Percentiles rank a stretch among this genome's conserved stretches.
Conservation (phyloP, 176 grass and related monocot genomes). For the Zea luxurians region DNA sequence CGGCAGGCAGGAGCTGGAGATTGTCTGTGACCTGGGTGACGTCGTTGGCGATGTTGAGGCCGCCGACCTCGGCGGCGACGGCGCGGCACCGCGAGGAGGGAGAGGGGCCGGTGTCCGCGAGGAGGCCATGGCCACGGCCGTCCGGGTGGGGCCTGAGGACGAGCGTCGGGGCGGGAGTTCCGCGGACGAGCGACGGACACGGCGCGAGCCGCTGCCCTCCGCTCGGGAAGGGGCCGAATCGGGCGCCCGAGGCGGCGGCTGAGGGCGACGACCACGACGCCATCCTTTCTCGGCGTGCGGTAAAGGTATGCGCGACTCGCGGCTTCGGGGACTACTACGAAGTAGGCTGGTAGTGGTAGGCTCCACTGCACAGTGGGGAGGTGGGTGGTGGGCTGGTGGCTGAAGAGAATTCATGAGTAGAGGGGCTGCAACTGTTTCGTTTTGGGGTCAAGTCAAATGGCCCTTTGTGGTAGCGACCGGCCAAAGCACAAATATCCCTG, state of each 20-base stretch:
- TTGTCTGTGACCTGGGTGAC: slow-evolving; percentile 58
- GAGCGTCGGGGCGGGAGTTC: slow-evolving; percentile 10
- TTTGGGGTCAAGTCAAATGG: no score
- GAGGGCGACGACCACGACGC: slow-evolving; percentile 37
- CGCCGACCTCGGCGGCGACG: slow-evolving; percentile 64
- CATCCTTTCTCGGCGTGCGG: slow-evolving; percentile 14
- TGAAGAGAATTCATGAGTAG: no score
- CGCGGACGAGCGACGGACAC: slow-evolving; percentile 26
- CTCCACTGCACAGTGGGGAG: no score
- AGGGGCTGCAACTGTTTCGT: no score
- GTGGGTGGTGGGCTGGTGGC: no score
- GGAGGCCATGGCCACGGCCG: slow-evolving; percentile 5
- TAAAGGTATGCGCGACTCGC: background rate
- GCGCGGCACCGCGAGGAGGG: slow-evolving; percentile 50
- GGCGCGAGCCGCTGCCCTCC: slow-evolving; percentile 8
- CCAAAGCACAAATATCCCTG: no score
- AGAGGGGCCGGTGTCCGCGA: background rate
- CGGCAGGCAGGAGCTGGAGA: no score
- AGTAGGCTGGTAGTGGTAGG: no score
- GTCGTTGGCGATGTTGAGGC: slow-evolving; percentile 81
- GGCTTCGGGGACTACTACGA: no score
- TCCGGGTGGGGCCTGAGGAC: slow-evolving; percentile 17
- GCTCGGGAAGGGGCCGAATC: slow-evolving; percentile 16
- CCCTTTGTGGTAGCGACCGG: no score
- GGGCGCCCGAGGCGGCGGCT: slow-evolving; percentile 4